Percentiles rank a stretch among this genome's conserved stretches.
Evolutionary conservation across 2,329 filamentous ascomycete species (phyloP).

Genomic region (Colletotrichum acutatum): DNA sequence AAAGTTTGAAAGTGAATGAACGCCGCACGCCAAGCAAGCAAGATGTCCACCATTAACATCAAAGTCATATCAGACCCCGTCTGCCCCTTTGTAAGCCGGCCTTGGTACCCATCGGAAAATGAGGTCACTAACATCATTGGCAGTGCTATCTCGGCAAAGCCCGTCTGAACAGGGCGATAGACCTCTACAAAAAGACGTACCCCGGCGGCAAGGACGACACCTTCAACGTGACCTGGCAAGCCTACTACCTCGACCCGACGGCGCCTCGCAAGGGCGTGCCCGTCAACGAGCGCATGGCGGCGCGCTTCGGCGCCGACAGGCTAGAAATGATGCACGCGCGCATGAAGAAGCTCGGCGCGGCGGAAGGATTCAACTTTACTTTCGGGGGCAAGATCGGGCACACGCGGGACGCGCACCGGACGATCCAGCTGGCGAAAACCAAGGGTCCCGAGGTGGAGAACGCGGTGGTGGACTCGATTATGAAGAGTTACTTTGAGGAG

Average conservation of each 20-base stretch:
- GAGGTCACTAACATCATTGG: conserved; percentile 39
- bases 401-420: conserved; percentile 81
- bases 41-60: conserved; percentile 81
- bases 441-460: conserved; percentile 64
- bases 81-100: conserved; percentile 68
- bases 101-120: neutral
- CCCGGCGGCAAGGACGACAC: conserved; percentile 70
- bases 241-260: conserved; percentile 83
- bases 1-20: conserved; percentile 5
- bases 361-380: conserved; percentile 78
- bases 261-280: conserved; percentile 60
- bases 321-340: conserved; percentile 66
- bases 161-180: conserved; percentile 78
- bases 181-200: conserved; percentile 70
- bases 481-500: conserved; percentile 74
- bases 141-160: conserved; percentile 86
- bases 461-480: conserved; percentile 70
- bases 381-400: conserved; percentile 79
- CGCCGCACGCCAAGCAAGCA: conserved; percentile 33
- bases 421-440: conserved; percentile 75
- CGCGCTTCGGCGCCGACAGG: conserved; percentile 75
- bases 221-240: conserved; percentile 79
- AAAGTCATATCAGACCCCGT: conserved; percentile 84
- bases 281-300: conserved; percentile 62
- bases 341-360: conserved; percentile 66